Evolutionary conservation across 2,329 filamentous ascomycete genomes (phyloP).

Genomic region (Trichoderma sp.): DNA sequence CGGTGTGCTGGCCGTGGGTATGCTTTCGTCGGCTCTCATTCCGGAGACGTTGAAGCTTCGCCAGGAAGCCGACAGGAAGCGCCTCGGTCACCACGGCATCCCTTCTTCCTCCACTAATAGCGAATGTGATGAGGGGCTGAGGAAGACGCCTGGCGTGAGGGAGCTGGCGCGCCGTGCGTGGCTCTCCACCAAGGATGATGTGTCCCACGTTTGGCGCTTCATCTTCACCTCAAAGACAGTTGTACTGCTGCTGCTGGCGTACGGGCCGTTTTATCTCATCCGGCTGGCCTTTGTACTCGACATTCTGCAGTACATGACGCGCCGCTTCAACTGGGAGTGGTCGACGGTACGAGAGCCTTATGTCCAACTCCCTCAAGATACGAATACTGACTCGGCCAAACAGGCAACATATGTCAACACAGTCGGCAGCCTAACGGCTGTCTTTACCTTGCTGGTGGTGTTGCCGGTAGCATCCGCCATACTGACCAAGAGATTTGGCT

Average conservation of each 20-base stretch:
- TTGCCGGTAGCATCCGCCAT: slow-evolving; percentile 42
- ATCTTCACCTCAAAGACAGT: slow-evolving; percentile 45
- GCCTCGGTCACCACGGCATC: neutral
- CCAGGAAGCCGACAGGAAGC: slow-evolving; percentile 36
- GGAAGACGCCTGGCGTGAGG: slow-evolving; percentile 23
- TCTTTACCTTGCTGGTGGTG: slow-evolving; percentile 45
- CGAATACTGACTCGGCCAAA: slow-evolving; percentile 3
- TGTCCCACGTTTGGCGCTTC: slow-evolving; percentile 45
- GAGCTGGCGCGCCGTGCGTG: slow-evolving; percentile 32
- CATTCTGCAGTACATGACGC: slow-evolving; percentile 56
- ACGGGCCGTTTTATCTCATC: slow-evolving; percentile 36
- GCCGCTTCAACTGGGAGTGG: slow-evolving; percentile 54
- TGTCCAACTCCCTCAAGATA: neutral
- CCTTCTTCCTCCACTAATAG: neutral
- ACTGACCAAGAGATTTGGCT: slow-evolving; percentile 39
- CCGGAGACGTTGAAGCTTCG: slow-evolving; percentile 49
- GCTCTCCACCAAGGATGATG: slow-evolving; percentile 38
- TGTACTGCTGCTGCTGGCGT: slow-evolving; percentile 44
- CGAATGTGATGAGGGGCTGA: slow-evolving; percentile 14
- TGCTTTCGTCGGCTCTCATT: slow-evolving; percentile 39
- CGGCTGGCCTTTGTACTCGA: slow-evolving; percentile 40
- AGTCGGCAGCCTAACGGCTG: slow-evolving; percentile 42
- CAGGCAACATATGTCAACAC: slow-evolving; percentile 49
- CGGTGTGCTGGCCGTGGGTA: slow-evolving; percentile 37
- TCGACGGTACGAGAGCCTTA: slow-evolving; percentile 39